Conservation (phyloP, 192 early-diverging fungal species). For the Linnemannia zychae region DNA sequence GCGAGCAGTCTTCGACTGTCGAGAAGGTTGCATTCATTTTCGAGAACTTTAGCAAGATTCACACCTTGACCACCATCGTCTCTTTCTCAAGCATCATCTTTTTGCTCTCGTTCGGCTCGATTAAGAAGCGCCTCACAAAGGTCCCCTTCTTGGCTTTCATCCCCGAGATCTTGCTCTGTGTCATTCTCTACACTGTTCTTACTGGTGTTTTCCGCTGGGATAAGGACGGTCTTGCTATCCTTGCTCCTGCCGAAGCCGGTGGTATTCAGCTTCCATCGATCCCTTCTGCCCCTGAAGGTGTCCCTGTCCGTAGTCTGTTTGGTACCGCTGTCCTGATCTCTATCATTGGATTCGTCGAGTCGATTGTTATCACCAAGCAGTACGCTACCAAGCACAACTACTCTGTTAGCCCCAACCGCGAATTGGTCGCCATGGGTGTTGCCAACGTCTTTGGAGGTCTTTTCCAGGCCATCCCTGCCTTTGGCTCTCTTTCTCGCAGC, state of each 20-base stretch:
- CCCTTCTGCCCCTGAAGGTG: conserved; percentile 70
- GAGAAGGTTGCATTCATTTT: conserved; percentile 81
- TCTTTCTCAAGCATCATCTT: conserved; percentile 81
- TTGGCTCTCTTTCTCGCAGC: conserved; percentile 92
- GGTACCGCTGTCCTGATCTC: conserved; percentile 91
- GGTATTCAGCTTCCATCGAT: conserved; percentile 73
- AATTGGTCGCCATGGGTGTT: conserved; percentile 95
- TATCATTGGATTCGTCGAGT: conserved; percentile 98
- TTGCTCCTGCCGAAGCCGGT: conserved; percentile 80
- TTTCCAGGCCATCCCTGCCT: conserved; percentile 83
- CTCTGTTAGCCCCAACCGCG: conserved; percentile 93
- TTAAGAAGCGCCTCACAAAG: conserved; percentile 69
- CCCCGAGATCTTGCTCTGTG: conserved; percentile 93
- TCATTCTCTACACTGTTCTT: conserved; percentile 80
- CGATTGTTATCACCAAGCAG: conserved; percentile 93
- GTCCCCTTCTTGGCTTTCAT: conserved; percentile 77
- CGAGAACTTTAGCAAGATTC: conserved; percentile 71
- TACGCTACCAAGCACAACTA: conserved; percentile 95
- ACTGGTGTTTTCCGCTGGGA: conserved; percentile 79
- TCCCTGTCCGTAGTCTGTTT: conserved; percentile 76
- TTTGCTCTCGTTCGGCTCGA: conserved; percentile 66
- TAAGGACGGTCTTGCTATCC: conserved; percentile 76
- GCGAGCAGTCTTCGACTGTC: conserved; percentile 83
- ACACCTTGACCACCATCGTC: conserved; percentile 77
- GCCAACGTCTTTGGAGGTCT: conserved; percentile 87